Conservation (phyloP, 176 grass and related monocot genomes). For the Areca catechu region DNA sequence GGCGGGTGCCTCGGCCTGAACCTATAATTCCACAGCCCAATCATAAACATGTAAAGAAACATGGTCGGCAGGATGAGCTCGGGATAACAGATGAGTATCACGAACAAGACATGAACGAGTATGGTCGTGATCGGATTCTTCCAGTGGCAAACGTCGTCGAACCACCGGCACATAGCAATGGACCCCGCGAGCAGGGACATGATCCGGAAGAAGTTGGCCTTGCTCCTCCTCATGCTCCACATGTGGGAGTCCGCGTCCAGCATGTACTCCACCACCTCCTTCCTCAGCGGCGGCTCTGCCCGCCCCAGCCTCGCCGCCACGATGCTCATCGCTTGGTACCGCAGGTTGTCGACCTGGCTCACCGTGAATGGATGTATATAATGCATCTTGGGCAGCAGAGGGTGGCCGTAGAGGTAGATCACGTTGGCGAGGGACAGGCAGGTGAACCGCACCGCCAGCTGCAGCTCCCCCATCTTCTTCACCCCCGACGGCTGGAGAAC, state of each 20-base stretch:
- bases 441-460: constrained; percentile 12
- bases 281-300: constrained; percentile 17
- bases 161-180: constrained; percentile 11
- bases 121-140: constrained; percentile 16
- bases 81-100: constrained; percentile 16
- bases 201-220: constrained; percentile 21
- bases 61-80: constrained; percentile 16
- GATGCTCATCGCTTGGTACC: constrained; percentile 15
- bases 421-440: constrained; percentile 11
- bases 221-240: constrained; percentile 24
- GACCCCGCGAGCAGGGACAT: constrained; percentile 15
- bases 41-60: constrained; percentile 17
- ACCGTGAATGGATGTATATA: constrained; percentile 16
- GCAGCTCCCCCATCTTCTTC: constrained; percentile 18
- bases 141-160: constrained; percentile 16
- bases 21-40: constrained; percentile 17
- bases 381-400: constrained; percentile 20
- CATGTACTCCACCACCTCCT: constrained; percentile 24
- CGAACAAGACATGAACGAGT: constrained; percentile 12
- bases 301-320: constrained; percentile 12
- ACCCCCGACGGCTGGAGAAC: constrained; percentile 12
- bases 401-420: constrained; percentile 17
- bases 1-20: constrained; percentile 14
- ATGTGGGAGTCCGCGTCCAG: constrained; percentile 19
- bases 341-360: constrained; percentile 12